Base-by-base conservation (phyloP, 2,329 filamentous ascomycete genomes). In the Colletotrichum cuscutae region DNA sequence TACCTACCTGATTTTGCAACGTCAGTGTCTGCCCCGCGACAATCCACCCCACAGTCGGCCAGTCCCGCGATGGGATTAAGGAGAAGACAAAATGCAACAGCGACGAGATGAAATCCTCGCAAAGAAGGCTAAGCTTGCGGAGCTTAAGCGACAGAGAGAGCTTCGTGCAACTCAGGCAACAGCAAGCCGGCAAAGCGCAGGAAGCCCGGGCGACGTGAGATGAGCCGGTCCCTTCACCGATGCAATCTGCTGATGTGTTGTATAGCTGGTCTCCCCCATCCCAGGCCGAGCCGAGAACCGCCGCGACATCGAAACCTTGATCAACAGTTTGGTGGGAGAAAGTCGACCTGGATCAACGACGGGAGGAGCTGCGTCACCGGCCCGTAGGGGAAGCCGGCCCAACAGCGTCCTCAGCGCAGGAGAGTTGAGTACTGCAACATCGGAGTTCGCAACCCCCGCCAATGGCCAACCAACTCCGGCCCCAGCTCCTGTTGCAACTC, bases 81-180 rank as follows among this genome's bases (percentile, higher is more conserved):
- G 78, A 81, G 77, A 80, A 75, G 80, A 74, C 82, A 85, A 79
- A 77, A 92, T 93, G 88, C 91, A 93, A 85, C 92, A 95, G 88
- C 93, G 95, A 79, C 93, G 95, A 86, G 95, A 98, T 87, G 97
- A 99, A 87, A 98, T 99, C 77, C 87, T 97, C 78, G 95, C 95
- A 77, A 99, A 99, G 86, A 96, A 94, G 87, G 96, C 95, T 75
- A 98, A 97, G 88, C 94, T 99, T 79, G 95, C 94, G 62, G 97
- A 98, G 88, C 89, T 99, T 76, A 98, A 98, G 86, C 91, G 94
- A 75, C 95, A 98, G 85, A 91, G 97, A 78, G 95, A 97, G 82
- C 86, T 96, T 77, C 90, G 95, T 72, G 90, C 94, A 76, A 94
- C 89, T 80, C 94, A 97, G 81, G 91, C 94, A 77, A 90, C 88